Evolutionary conservation across 768 basidiomycete species (phyloP), one percentile per base, ranked within the genome.

Genomic region (Lactifluus subvellereus): DNA sequence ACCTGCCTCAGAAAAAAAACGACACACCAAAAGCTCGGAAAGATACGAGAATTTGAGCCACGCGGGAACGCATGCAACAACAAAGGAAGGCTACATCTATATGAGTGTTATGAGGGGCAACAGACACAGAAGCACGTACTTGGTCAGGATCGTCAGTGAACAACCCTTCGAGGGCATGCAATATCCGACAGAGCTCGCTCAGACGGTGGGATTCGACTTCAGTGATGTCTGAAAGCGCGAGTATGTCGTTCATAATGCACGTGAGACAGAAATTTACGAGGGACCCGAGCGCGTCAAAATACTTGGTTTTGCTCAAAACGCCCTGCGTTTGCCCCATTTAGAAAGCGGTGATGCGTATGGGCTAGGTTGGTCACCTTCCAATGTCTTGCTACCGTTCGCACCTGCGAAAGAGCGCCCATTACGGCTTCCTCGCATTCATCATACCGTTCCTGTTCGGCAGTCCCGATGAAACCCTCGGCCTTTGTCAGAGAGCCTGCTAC

Each of bases 41-140:
- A 97, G 79, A 73, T 98, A 98, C 20, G 89, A 93, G 73, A 91
- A 96, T 73, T 96, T 96, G 68, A 97, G 79, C 95, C 95, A 98
- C 13, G 84, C 87, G 1, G 91, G 89, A n/a, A 95, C 91, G 66
- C 91, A 92, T 0, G 84, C 85, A 0, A 88, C 88, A 7, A 92
- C 85, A 53, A 89, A 85, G 0, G 91, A 88, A 20, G 87, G 80
- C 83, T 89, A 66, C 27, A 69, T 20, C 4, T 11, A 18, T 9
- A 27, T 64, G 40, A 8, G 54, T 18, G 49, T 48, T 66, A 37
- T 66, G 53, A 9, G n/a, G 18, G 38, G 55, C 20, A 47, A 33
- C 20, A 22, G 38, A 49, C 54, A 37, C 14, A 35, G 43, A 37
- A 59, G 42, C 38, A 60, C 80, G 66, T 58, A 86, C 88, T 72